Base-by-base conservation (phyloP, 1,284 basidiomycete species). In the Gomphus sp. region DNA sequence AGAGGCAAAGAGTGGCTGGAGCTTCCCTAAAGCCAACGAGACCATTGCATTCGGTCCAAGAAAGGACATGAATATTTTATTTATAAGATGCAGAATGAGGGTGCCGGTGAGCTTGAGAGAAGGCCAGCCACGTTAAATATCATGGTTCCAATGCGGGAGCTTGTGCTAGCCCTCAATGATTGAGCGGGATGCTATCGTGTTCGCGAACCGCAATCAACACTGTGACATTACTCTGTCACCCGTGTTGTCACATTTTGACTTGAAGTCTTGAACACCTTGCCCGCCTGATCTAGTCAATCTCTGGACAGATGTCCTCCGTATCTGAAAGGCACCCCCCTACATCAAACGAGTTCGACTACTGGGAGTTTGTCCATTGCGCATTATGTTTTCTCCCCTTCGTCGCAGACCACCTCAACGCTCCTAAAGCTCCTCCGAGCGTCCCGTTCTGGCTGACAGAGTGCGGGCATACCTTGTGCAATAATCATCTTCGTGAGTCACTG, bases 361-460 rank as follows among this genome's bases (percentile, higher is more conserved):
- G 89, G 89, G 84, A 89, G 55, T 89, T 87, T 63, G 83, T 89
- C 9, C 72, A 72, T 55, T 91, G 89, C 66, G 72, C 79, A 0
- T 75, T 77, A 66, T 91, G 89, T 64, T 81, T 83, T 63, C 74
- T 87, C 25, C 77, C 82, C 0, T 90, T 85, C 49, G 39, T 61
- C 28, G 59, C 59, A 33, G 49, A 55, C 65, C 66, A 72, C 16
- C 71, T 78, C 12, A 70, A 70, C 11, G 73, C 77, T 52, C 71
- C 74, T 53, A 77, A 77, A 0, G 53, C 33, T 28, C 71, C 78
- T 4, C 80, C 81, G 8, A 66, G 70, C 22, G 72, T 87, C 28
- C 89, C 89, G 0, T 91, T 91, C 68, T 91, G 89, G 89, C 74
- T 91, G 60, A 90, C 89, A 1, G 87, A 90, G 68, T 91, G 89